A percentile compares a stretch with the other conserved stretches of the same genome.
phyloP scores from a whole-genome alignment of 345 rosid genomes.

The Salix suchowensis region DNA sequence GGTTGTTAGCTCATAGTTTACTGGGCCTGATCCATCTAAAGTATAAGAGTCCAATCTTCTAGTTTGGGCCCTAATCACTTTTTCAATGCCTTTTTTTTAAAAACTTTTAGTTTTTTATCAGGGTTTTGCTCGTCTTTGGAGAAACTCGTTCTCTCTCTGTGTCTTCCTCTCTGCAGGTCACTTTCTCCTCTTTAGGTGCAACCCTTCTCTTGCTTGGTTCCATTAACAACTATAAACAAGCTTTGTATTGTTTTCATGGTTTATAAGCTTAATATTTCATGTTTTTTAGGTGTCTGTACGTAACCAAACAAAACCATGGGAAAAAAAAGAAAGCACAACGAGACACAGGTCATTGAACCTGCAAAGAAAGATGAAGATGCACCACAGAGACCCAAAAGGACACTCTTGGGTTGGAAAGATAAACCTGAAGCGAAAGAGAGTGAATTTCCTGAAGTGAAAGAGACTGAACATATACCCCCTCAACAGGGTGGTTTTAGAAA shows the following conservation, averaged over 20 bases:
- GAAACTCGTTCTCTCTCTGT: neutral
- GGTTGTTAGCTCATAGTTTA: neutral
- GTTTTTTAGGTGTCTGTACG: neutral
- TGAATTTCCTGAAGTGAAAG: neutral
- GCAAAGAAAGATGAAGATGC: conserved; percentile 47
- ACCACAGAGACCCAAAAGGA: conserved; percentile 63
- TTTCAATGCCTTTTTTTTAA: neutral
- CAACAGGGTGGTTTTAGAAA: conserved; percentile 51
- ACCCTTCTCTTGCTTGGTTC: neutral
- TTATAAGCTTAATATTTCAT: neutral
- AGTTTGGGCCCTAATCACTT: neutral
- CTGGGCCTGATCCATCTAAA: neutral
- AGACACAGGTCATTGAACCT: conserved; percentile 39
- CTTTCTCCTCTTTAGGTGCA: neutral
- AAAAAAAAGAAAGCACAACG: conserved; percentile 76
- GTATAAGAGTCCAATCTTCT: neutral
- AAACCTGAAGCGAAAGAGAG: conserved; percentile 33
- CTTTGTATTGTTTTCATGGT: neutral
- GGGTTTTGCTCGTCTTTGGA: neutral
- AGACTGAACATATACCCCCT: conserved; percentile 7
- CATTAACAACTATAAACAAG: neutral
- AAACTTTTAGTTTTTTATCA: neutral
- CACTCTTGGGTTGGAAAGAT: conserved; percentile 84
- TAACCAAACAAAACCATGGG: conserved; percentile 36
- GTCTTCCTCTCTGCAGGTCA: neutral